Percentiles rank a stretch among this genome's conserved stretches.
phyloP scores from a whole-genome alignment of 306 rosid species.

The Begonia fuchsioides region DNA sequence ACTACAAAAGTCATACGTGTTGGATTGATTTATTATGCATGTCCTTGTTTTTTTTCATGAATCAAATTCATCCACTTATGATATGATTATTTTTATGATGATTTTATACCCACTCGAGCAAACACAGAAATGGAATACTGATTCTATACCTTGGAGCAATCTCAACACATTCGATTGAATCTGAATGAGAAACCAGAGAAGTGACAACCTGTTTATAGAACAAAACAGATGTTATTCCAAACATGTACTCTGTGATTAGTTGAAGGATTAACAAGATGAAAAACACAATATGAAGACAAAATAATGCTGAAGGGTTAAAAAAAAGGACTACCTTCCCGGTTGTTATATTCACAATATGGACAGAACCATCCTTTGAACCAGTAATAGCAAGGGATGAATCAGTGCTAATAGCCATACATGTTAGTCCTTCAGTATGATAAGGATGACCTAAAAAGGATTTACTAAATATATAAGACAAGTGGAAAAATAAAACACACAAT shows the following conservation, averaged over 20 bases:
- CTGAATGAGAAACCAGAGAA: conserved; percentile 46
- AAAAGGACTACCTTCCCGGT: conserved; percentile 52
- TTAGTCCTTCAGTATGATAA: conserved; percentile 62
- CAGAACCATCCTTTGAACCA: conserved; percentile 78
- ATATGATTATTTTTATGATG: too few species aligned
- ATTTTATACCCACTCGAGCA: too few species aligned
- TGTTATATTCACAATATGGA: conserved; percentile 54
- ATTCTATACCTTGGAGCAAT: conserved; percentile 46
- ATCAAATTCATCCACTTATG: too few species aligned
- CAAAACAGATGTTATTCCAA: too few species aligned
- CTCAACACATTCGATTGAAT: conserved; percentile 67
- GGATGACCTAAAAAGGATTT: conserved; percentile 43
- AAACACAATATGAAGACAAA: not conserved
- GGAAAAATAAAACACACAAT: too few species aligned
- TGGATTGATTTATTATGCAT: too few species aligned
- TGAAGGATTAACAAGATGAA: not conserved
- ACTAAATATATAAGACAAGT: too few species aligned
- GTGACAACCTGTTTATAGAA: conserved; percentile 49
- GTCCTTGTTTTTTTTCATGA: too few species aligned
- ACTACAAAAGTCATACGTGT: too few species aligned
- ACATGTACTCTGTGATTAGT: too few species aligned
- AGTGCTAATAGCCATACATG: conserved; percentile 66
- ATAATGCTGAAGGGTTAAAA: conserved; percentile 8
- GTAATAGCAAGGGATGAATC: conserved; percentile 60
- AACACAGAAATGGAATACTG: too few species aligned